Base-by-base conservation (phyloP, 2,329 filamentous ascomycete species). In the Penicillium sp. region DNA sequence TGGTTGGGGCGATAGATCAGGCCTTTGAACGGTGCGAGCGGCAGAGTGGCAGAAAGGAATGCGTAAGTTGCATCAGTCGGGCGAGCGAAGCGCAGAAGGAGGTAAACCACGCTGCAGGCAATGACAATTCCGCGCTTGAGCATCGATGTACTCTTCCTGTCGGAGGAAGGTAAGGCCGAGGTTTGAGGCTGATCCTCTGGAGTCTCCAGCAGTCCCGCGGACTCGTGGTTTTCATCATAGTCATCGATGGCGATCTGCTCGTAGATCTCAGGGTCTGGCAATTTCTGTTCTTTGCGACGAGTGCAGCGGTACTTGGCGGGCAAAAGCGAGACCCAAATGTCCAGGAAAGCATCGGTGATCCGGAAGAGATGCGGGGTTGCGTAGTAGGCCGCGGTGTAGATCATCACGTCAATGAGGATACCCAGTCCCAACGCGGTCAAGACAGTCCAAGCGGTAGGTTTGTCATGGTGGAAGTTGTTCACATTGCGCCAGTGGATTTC, bases 401-500 rank as follows among this genome's bases (percentile, higher is more conserved):
- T 50, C 9, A 54, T 24, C 4, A 36, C 18, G 9, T 55, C 57
- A 13, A 56, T 31, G 14, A 62, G 27, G 24, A 67, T 44, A 5
- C 50, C 53, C 18, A 56, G 46, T 14, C 47, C 38, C 22, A 63
- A 43, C 18, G 56, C 61, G 1, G 56, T 55, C 42, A 64, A 32
- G 3, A 63, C 55, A 7, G 51, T 47, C 21, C 27, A 42, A 31
- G 52, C 48, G 16, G 55, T 38, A 2, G 58, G 53, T 31, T 48
- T 55, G 16, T 48, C 49, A 22, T 54, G 50, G 13, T 53, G 53
- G 32, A 64, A 59, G 22, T 39, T 45, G 7, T 51, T 54, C 4
- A 51, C 45, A 40, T 61, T 54, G 9, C 58, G 62, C 64, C 63
- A 67, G 41, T 63, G 58, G 13, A 67, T 65, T 48, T 67, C 64